Evolutionary conservation across 352 stramenopile species (phyloP), one percentile per base, ranked within the genome.

Genomic region (Albugo laibachii): DNA sequence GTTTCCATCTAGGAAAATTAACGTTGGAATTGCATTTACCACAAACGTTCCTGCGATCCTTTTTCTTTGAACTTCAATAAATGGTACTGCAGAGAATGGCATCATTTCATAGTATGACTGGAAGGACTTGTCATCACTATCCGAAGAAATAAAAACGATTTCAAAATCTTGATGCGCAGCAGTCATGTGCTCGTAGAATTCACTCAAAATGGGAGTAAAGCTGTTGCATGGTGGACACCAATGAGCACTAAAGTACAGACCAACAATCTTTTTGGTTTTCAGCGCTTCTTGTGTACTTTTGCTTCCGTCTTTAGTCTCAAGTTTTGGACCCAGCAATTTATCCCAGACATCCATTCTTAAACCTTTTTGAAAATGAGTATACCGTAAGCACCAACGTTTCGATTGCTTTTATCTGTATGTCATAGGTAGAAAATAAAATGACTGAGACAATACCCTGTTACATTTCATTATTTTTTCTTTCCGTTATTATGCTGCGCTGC

Each of bases 81-180:
- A 97, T 37, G 84, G 85, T 31, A 97, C 58, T n/a, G 92, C 82
- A 41, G 86, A 58, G 78, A 88, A 97, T 42, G 89, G 83, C 92
- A 97, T 97, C 47, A 83, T 72, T 12, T 61, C 57, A 57, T 88
- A 96, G 62, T 97, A 97, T 50, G 89, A 62, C n/a, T 80, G 69
- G 49, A 93, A 96, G 55, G 83, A 80, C 43, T 68, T 61, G 48
- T 86, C 63, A 52, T 92, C 74, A 54, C 80, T 83, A 80, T 97
- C 92, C 6, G 82, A 92, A 21, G 84, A 96, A 48, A 96, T 83
- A 61, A 97, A 96, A 15, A 97, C 67, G 62, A 97, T 77, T 61
- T 95, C 83, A 37, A 93, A 83, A 54, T 94, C 71, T 27, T 77
- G 47, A 49, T 80, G 80, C 51, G 44, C 61, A 41, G 64, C 56